phyloP scores from a whole-genome alignment of 2,329 filamentous ascomycete species.

The Trichoderma atrobrunneum region DNA sequence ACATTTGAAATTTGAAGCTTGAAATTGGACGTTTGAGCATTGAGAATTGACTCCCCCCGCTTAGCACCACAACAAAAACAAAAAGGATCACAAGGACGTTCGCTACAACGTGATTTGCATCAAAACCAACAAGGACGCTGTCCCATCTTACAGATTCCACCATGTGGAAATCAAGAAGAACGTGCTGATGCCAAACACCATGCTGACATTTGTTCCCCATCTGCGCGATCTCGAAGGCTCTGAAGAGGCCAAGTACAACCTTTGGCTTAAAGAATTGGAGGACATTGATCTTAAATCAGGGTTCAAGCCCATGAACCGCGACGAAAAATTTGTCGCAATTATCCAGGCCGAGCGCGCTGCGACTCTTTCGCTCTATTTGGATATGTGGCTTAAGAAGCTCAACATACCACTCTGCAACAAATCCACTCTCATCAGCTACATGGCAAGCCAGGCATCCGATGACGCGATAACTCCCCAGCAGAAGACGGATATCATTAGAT shows the following conservation, averaged over 20 bases:
- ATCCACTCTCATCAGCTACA: slow-evolving; percentile 51
- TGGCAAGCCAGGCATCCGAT: slow-evolving; percentile 48
- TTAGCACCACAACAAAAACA: slow-evolving; percentile 45
- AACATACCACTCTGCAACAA: slow-evolving; percentile 52
- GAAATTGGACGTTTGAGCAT: not conserved
- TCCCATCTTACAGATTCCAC: slow-evolving; percentile 58
- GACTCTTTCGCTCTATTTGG: slow-evolving; percentile 51
- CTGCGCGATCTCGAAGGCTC: slow-evolving; percentile 55
- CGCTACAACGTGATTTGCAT: slow-evolving; percentile 44
- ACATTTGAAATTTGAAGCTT: not conserved
- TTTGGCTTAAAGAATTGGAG: slow-evolving; percentile 57
- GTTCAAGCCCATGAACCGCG: slow-evolving; percentile 52
- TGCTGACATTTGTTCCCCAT: slow-evolving; percentile 59
- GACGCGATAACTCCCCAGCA: slow-evolving; percentile 53
- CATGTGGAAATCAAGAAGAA: slow-evolving; percentile 60
- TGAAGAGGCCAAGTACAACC: slow-evolving; percentile 54
- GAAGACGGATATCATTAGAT: slow-evolving; percentile 50
- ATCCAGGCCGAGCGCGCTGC: slow-evolving; percentile 52
- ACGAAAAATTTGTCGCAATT: slow-evolving; percentile 49
- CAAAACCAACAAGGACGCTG: slow-evolving; percentile 49
- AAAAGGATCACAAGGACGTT: slow-evolving; percentile 44
- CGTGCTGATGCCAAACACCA: slow-evolving; percentile 57
- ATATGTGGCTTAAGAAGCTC: slow-evolving; percentile 51
- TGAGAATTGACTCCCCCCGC: slow-evolving; percentile 22
- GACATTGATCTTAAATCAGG: slow-evolving; percentile 57